Base-by-base conservation (phyloP, 345 rosid genomes). In the Aurinia saxatilis region DNA sequence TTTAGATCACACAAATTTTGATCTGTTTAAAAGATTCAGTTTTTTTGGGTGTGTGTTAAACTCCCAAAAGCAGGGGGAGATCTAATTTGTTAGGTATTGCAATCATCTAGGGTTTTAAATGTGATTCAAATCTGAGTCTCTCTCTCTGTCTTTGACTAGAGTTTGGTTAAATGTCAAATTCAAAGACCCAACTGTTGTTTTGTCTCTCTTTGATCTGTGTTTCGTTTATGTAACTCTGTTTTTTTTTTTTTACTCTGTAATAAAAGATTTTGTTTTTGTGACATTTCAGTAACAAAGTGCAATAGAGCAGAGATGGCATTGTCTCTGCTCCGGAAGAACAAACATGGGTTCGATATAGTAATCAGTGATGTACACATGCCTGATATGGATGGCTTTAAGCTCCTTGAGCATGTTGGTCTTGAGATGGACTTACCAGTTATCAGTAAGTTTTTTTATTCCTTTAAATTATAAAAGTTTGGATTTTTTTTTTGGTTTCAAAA, bases 331-430 rank as follows among this genome's bases (percentile, higher is more conserved):
- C 64, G 87, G 39, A 70, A 71, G 72, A 75, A 80, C 66, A 68
- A 74, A 30, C 72, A 72, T 9, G 81, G 72, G 11, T 86, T 81
- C 29, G 97, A 93, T 75, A 72, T 93, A 8, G 96, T 93, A 38
- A 71, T 93, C 57, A 85, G 87, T n/a, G 96, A 87, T 71, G 92
- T 93, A 27, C 90, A 90, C 52, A 86, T 90, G 95, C 96, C 97
- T 6, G 87, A 81, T 73, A 90, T 93, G 92, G 88, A 84, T 35
- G 99, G 99, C 35, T 82, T 83, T 74, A 77, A 90, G 39, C 96
- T 93, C n/a, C 92, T 82, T 17, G 88, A 78, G 49, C 82, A 74
- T 59, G 77, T 93, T 11, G 80, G 85, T 47, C 72, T 80, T 6
- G 87, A 90, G 72, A 84, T 93, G 88, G 88, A 90, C 66, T 83